These are phyloP conservation scores for Draba incana DNA, from an alignment of 345 rosid species.

Conservation along the genomic window DNA sequence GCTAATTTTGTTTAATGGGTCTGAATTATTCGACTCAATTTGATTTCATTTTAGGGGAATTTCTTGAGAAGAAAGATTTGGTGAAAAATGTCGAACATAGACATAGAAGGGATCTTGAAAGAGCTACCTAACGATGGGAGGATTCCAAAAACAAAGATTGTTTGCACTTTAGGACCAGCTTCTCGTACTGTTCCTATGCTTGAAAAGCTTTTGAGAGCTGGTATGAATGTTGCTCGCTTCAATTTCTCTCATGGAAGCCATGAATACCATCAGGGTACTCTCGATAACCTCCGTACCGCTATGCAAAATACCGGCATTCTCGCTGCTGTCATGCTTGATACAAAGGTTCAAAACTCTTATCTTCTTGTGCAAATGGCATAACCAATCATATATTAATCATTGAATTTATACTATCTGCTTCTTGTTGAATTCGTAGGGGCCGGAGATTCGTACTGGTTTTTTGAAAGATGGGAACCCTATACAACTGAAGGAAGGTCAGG, in stretches of 20 bases:
- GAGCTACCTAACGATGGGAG: conserved; percentile 62
- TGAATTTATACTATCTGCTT: conserved; percentile 8
- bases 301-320: conserved; percentile 72
- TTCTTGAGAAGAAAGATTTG: not conserved
- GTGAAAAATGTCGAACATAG: conserved; percentile 75
- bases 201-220: conserved; percentile 88
- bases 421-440: conserved; percentile 50
- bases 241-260: conserved; percentile 98
- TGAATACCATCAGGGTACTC: conserved; percentile 86
- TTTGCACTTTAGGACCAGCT: conserved; percentile 94
- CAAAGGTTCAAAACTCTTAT: conserved; percentile 50
- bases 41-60: conserved; percentile 12
- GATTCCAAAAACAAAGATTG: conserved; percentile 83
- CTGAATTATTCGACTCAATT: not conserved
- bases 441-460: conserved; percentile 77
- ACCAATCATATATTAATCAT: not conserved
- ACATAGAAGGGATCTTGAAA: conserved; percentile 76
- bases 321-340: conserved; percentile 81
- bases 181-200: conserved; percentile 81
- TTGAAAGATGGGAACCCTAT: conserved; percentile 63
- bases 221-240: conserved; percentile 98
- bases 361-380: not conserved
- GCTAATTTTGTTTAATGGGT: conserved; percentile 11
- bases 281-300: conserved; percentile 72
- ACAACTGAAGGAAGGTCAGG: conserved; percentile 67